Evolutionary conservation across 1,284 basidiomycete genomes (phyloP).

Genomic region (Thelephora terrestris): DNA sequence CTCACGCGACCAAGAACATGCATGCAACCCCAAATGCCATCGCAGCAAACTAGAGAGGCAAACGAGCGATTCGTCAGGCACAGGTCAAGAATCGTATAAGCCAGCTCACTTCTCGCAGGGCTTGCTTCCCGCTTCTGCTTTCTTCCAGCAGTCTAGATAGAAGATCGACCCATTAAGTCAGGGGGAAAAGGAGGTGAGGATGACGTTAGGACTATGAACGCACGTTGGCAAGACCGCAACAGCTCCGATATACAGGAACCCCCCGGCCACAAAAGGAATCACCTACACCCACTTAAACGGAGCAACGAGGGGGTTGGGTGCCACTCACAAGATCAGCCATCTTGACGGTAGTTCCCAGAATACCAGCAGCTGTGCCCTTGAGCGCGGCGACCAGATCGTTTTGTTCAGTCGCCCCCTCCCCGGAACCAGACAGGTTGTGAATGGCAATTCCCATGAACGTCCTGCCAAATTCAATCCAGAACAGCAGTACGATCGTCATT

Average conservation of each 20-base stretch:
- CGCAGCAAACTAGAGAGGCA: conserved; percentile 58
- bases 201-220: conserved; percentile 21
- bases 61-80: conserved; percentile 7
- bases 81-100: conserved; percentile 3
- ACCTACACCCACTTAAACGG: conserved; percentile 35
- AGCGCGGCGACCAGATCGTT: conserved; percentile 60
- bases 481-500: conserved; percentile 1
- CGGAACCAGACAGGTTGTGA: conserved; percentile 52
- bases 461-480: conserved; percentile 26
- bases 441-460: conserved; percentile 88
- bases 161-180: too few species aligned
- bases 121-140: conserved; percentile 77
- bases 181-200: conserved; percentile 1
- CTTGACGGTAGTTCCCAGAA: conserved; percentile 73
- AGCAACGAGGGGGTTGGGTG: conserved; percentile 5
- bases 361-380: conserved; percentile 58
- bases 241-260: conserved; percentile 88
- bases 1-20: conserved; percentile 84
- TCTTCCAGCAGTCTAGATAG: conserved; percentile 62
- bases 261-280: conserved; percentile 85
- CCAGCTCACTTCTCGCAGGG: conserved; percentile 66
- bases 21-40: conserved; percentile 83
- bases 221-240: conserved; percentile 85
- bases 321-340: conserved; percentile 63
- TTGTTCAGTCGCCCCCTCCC: conserved; percentile 29